Conservation (phyloP, 208 protist species). For the Leishmania aethiopica region DNA sequence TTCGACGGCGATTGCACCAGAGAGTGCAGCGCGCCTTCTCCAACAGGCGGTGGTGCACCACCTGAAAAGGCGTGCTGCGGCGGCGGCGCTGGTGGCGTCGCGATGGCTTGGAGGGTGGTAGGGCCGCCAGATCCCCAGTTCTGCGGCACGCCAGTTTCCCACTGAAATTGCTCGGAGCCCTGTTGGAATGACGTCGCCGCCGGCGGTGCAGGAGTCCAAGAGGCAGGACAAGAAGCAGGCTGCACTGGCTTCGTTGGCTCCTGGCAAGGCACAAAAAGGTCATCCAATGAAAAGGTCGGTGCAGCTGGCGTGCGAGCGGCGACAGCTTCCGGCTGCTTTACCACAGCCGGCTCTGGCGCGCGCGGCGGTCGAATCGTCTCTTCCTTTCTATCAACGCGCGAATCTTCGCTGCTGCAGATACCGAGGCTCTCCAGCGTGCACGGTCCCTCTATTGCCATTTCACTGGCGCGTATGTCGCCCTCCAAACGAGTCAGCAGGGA, state of each 20-base stretch:
- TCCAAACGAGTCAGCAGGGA: slow-evolving; percentile 47
- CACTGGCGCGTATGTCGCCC: slow-evolving; percentile 40
- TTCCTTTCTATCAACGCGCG: slow-evolving; percentile 7
- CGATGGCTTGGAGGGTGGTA: neutral
- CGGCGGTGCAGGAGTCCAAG: slow-evolving; percentile 1
- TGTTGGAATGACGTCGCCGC: neutral
- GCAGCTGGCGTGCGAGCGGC: neutral
- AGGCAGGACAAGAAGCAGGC: neutral
- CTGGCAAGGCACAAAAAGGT: slow-evolving; percentile 30
- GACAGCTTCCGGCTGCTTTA: neutral
- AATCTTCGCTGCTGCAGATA: slow-evolving; percentile 31
- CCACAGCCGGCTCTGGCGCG: neutral
- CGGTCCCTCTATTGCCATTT: slow-evolving; percentile 28
- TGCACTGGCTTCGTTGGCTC: slow-evolving; percentile 6
- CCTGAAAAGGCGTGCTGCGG: neutral
- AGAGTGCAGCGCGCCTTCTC: neutral
- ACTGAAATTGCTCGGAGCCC: slow-evolving; percentile 2
- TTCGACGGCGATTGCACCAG: neutral
- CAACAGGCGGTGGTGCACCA: neutral
- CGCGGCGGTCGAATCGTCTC: slow-evolving; percentile 10
- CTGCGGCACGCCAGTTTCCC: slow-evolving; percentile 24
- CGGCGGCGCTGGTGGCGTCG: too few relatives aligned
- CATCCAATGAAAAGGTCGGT: slow-evolving; percentile 42
- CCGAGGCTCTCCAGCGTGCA: slow-evolving; percentile 61
- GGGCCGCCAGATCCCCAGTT: slow-evolving; percentile 17